Percentiles rank a stretch among this genome's conserved stretches.
Evolutionary conservation across 164 flowering plant genomes (phyloP).

Genomic region (Stephania cephalantha): DNA sequence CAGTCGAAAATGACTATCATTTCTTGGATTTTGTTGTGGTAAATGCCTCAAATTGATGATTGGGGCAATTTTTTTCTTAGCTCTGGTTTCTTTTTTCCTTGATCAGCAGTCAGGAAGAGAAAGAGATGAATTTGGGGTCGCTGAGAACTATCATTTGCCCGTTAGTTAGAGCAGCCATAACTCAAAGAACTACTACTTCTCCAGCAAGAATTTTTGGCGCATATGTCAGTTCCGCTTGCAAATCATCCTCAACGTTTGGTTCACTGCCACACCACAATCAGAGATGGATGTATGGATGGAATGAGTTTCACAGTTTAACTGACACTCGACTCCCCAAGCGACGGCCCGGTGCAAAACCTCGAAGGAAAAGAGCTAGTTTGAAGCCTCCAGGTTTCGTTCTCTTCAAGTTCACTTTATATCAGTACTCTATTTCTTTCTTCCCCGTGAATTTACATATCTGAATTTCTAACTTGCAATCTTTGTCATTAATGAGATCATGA

Average conservation of each 20-base stretch:
- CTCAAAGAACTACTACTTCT: constrained; percentile 12
- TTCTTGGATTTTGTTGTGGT: not conserved
- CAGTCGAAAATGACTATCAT: not conserved
- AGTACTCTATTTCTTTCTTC: not conserved
- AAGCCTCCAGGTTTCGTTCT: constrained; percentile 58
- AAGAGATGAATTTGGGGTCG: constrained; percentile 44
- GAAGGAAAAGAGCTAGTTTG: constrained; percentile 60
- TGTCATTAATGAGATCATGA: not conserved
- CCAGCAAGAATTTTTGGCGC: constrained; percentile 10
- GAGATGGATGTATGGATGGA: constrained; percentile 31
- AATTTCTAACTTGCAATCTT: not conserved
- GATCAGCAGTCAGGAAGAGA: not conserved
- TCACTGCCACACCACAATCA: constrained; percentile 17
- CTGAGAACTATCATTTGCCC: constrained; percentile 16
- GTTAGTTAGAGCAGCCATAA: constrained; percentile 28
- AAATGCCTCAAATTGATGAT: not conserved
- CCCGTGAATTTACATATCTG: not conserved
- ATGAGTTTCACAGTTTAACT: constrained; percentile 54
- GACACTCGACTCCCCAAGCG: constrained; percentile 77
- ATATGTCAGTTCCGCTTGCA: constrained; percentile 11
- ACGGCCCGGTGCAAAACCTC: constrained; percentile 45
- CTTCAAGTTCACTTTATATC: not conserved
- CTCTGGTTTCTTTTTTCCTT: not conserved
- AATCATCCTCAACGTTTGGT: constrained; percentile 16
- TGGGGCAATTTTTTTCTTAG: not conserved